Percentiles rank a stretch among this genome's conserved stretches.
phyloP scores from a whole-genome alignment of 1,139 yeast genomes.

The Hemisphaericaspora xylanilytica region DNA sequence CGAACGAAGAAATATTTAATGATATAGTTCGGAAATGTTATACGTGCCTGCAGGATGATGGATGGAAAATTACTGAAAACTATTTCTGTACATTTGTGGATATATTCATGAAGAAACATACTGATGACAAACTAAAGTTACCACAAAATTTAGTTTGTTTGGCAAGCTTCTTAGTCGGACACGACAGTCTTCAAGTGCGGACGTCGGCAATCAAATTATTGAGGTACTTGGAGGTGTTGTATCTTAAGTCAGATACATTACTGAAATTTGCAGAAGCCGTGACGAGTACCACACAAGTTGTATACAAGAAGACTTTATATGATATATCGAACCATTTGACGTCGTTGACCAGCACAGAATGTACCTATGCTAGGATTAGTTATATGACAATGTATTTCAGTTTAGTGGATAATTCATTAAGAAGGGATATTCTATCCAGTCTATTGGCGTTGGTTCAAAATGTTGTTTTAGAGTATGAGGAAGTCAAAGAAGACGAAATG shows the following conservation, averaged over 20 bases:
- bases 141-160: slow-evolving; percentile 62
- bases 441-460: slow-evolving; percentile 89
- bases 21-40: slow-evolving; percentile 73
- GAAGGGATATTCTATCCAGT: slow-evolving; percentile 77
- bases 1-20: slow-evolving; percentile 53
- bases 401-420: slow-evolving; percentile 50
- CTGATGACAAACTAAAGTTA: slow-evolving; percentile 36
- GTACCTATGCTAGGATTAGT: slow-evolving; percentile 61
- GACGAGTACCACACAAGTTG: slow-evolving; percentile 64
- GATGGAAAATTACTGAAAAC: slow-evolving; percentile 54
- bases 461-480: slow-evolving; percentile 55
- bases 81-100: slow-evolving; percentile 74
- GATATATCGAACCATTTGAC: slow-evolving; percentile 60
- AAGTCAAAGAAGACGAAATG: slow-evolving; percentile 4
- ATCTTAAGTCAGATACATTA: slow-evolving; percentile 44
- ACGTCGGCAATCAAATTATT: slow-evolving; percentile 60
- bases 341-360: slow-evolving; percentile 49
- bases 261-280: slow-evolving; percentile 59
- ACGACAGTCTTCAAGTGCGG: slow-evolving; percentile 58
- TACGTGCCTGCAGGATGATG: slow-evolving; percentile 37
- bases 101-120: slow-evolving; percentile 40
- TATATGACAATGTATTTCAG: slow-evolving; percentile 71
- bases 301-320: slow-evolving; percentile 73
- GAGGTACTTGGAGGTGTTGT: slow-evolving; percentile 51
- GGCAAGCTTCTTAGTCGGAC: slow-evolving; percentile 69